Percentiles rank a stretch among this genome's conserved stretches.
Evolutionary conservation across 1,284 basidiomycete species (phyloP).

Genomic region (Rhodotorula sp.): DNA sequence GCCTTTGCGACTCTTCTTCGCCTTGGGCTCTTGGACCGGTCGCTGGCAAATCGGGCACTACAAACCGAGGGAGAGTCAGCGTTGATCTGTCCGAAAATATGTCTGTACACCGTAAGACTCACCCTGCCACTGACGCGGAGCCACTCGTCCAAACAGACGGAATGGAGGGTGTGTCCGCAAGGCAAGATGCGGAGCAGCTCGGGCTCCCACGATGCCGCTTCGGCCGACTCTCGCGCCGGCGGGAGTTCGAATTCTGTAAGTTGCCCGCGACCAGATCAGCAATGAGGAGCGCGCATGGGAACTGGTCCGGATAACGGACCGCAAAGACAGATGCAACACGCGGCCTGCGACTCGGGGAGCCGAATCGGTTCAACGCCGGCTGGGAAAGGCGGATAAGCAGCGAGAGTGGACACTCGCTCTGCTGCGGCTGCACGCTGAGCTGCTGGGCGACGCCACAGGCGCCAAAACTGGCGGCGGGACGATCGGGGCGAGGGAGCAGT

Average conservation of each 20-base stretch:
- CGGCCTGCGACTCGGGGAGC: slow-evolving; percentile 23
- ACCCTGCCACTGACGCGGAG: slow-evolving; percentile 29
- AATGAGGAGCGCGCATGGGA: not conserved
- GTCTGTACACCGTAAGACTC: not conserved
- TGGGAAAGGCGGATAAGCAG: slow-evolving; percentile 13
- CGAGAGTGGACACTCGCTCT: not conserved
- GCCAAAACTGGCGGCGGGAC: slow-evolving; percentile 13
- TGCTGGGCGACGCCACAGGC: slow-evolving; percentile 12
- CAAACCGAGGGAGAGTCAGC: not conserved
- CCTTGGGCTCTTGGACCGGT: slow-evolving; percentile 18
- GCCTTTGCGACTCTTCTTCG: slow-evolving; percentile 2
- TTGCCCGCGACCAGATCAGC: too few relatives aligned
- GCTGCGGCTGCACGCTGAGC: not conserved
- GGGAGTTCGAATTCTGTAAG: slow-evolving; percentile 34
- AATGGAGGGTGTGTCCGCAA: slow-evolving; percentile 35
- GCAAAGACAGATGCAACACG: slow-evolving; percentile 34
- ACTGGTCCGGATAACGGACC: not conserved
- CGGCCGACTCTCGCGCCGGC: not conserved
- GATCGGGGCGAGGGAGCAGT: not conserved
- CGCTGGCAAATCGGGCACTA: slow-evolving; percentile 36
- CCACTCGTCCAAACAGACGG: slow-evolving; percentile 27
- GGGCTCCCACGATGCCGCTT: slow-evolving; percentile 7
- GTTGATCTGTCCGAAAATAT: not conserved
- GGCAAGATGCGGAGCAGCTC: slow-evolving; percentile 27
- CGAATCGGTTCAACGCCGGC: slow-evolving; percentile 10